Conservation (phyloP, 352 stramenopile genomes). For the Salisapilia sapeloensis region DNA sequence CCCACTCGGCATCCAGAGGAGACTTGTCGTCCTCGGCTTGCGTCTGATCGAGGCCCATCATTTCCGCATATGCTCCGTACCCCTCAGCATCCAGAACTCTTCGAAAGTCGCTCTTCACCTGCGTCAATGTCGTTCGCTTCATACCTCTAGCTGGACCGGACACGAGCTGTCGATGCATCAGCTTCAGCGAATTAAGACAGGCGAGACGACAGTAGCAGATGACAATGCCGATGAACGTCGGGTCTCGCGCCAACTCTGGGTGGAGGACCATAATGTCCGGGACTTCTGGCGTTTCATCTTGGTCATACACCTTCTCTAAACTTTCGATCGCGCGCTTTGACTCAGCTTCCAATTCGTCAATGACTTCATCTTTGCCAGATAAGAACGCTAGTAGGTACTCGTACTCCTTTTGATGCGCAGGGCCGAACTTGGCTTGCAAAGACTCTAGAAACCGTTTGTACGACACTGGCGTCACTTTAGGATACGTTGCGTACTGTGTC, state of each 20-base stretch:
- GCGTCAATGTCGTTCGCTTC: slow-evolving; percentile 54
- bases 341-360: slow-evolving; percentile 41
- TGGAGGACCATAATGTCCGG: slow-evolving; percentile 64
- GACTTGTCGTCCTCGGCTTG: slow-evolving; percentile 9
- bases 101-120: slow-evolving; percentile 70
- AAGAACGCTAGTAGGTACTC: slow-evolving; percentile 59
- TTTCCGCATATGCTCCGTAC: slow-evolving; percentile 47
- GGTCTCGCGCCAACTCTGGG: slow-evolving; percentile 52
- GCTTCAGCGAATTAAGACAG: slow-evolving; percentile 71
- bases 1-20: slow-evolving; percentile 61
- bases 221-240: slow-evolving; percentile 59
- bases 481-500: slow-evolving; percentile 60
- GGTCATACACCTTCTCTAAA: slow-evolving; percentile 1
- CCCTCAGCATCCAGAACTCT: slow-evolving; percentile 68
- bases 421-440: slow-evolving; percentile 46
- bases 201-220: slow-evolving; percentile 69
- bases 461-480: slow-evolving; percentile 47
- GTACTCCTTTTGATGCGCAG: slow-evolving; percentile 37
- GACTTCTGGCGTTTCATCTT: slow-evolving; percentile 25
- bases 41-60: slow-evolving; percentile 56
- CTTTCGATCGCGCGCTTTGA: slow-evolving; percentile 11
- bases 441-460: slow-evolving; percentile 65
- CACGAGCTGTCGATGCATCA: slow-evolving; percentile 37
- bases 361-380: slow-evolving; percentile 45
- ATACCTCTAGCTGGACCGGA: slow-evolving; percentile 21